These are phyloP conservation scores for Stereum hirsutum DNA, from an alignment of 1,284 basidiomycete genomes.

Conservation along the genomic window DNA sequence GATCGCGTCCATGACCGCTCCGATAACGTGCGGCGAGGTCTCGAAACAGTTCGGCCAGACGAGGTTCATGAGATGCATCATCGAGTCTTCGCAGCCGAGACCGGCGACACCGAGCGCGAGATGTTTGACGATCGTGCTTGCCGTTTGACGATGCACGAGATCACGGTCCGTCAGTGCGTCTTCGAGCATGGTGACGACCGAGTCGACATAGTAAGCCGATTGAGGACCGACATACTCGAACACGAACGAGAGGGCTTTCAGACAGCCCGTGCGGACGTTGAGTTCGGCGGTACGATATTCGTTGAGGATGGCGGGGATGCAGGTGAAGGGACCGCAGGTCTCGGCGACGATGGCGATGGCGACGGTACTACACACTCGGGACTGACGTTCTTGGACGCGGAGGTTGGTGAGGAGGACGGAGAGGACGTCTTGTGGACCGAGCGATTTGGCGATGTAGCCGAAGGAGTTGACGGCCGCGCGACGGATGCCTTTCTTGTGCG, in stretches of 20 bases:
- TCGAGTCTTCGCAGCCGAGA: constrained; percentile 94
- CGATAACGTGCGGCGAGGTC: constrained; percentile 96
- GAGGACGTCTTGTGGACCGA: constrained; percentile 98
- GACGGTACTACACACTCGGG: constrained; percentile 97
- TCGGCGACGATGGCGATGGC: constrained; percentile 97
- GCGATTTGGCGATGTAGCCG: constrained; percentile 98
- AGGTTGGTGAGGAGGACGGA: constrained; percentile 95
- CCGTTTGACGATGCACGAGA: constrained; percentile 96
- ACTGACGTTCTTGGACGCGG: constrained; percentile 97
- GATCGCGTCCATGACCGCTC: constrained; percentile 92
- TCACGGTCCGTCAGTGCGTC: constrained; percentile 98
- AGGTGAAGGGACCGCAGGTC: constrained; percentile 98
- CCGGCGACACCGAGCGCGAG: constrained; percentile 95
- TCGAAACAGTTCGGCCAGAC: constrained; percentile 99
- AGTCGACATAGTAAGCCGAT: constrained; percentile 97
- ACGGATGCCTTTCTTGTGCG: constrained; percentile 98
- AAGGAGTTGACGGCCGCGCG: constrained; percentile 99
- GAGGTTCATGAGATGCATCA: constrained; percentile 96
- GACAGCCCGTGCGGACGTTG: constrained; percentile 98
- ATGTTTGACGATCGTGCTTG: constrained; percentile 99
- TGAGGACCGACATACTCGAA: constrained; percentile 99
- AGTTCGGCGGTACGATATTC: constrained; percentile 98
- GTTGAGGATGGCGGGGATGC: constrained; percentile 97
- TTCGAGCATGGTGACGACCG: constrained; percentile 95
- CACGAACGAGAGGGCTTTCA: constrained; percentile 97